phyloP scores from a whole-genome alignment of 2,329 filamentous ascomycete species.

The Teratosphaeria destructans region DNA sequence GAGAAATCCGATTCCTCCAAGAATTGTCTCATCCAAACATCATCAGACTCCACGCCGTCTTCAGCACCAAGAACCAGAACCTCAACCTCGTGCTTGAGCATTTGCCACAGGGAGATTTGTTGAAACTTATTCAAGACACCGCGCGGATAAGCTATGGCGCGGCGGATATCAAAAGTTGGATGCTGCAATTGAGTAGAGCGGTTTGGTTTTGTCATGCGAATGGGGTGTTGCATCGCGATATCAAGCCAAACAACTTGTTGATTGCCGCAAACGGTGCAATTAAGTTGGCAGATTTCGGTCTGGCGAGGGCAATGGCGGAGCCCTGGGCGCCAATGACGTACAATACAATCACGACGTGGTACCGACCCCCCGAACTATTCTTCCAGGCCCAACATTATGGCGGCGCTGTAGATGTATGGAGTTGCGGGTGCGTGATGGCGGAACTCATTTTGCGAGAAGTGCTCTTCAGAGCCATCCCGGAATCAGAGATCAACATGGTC shows the following conservation, averaged over 20 bases:
- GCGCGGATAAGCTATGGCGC: constrained; percentile 68
- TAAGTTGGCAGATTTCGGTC: constrained; percentile 95
- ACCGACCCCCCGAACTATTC: constrained; percentile 84
- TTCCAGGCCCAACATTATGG: constrained; percentile 85
- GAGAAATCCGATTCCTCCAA: constrained; percentile 90
- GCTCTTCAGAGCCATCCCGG: constrained; percentile 59
- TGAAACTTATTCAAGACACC: constrained; percentile 84
- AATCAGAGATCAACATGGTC: constrained; percentile 79
- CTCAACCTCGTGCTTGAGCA: constrained; percentile 92
- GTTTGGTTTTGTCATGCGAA: constrained; percentile 97
- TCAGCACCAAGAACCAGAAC: constrained; percentile 92
- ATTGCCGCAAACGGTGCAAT: constrained; percentile 88
- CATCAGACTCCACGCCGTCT: constrained; percentile 83
- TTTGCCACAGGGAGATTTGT: constrained; percentile 84
- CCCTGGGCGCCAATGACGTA: constrained; percentile 78
- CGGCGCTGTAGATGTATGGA: constrained; percentile 89
- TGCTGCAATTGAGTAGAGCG: constrained; percentile 88
- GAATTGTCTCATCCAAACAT: constrained; percentile 94
- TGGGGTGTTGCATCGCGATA: constrained; percentile 88
- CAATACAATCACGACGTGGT: constrained; percentile 95
- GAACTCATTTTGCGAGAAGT: constrained; percentile 77
- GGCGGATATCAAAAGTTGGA: constrained; percentile 95
- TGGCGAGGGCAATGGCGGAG: constrained; percentile 81
- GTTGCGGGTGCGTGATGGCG: constrained; percentile 82
- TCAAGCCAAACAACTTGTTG: constrained; percentile 96